Conservation (phyloP, 169 alveolate genomes). For the Fabrea salina region DNA sequence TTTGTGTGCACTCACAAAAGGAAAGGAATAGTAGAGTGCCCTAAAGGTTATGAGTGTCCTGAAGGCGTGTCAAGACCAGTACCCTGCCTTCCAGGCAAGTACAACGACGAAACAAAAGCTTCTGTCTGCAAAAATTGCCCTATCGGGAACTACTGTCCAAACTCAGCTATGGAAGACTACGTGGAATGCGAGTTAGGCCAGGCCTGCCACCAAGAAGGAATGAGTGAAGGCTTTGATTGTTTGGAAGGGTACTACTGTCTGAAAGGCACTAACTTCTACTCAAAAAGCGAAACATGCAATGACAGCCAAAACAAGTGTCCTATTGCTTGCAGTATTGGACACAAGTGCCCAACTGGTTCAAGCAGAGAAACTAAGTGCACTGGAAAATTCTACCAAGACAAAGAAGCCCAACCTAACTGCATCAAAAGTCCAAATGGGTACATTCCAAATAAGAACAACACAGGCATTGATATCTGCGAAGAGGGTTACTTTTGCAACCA, state of each 20-base stretch:
- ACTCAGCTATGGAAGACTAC: background rate
- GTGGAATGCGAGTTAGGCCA: background rate
- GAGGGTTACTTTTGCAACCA: no score
- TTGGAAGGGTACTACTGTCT: background rate
- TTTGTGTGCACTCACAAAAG: no score
- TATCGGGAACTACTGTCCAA: background rate
- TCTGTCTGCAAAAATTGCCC: background rate
- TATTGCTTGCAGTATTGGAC: conserved; percentile 28
- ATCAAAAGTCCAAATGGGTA: conserved; percentile 34
- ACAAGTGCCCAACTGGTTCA: conserved; percentile 33
- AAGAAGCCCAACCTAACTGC: conserved; percentile 29
- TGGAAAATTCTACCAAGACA: conserved; percentile 21
- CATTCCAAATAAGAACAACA: conserved; percentile 23
- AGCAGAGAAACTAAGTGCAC: conserved; percentile 24
- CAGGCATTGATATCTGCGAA: no score
- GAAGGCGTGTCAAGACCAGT: background rate
- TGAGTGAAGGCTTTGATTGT: background rate
- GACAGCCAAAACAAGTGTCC: background rate
- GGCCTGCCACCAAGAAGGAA: background rate
- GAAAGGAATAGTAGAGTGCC: conserved; percentile 21
- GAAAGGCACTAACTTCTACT: background rate
- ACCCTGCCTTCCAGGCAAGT: conserved; percentile 40
- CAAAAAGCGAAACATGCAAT: background rate
- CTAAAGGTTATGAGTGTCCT: conserved; percentile 15
- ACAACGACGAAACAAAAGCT: conserved; percentile 28